Evolutionary conservation across 73 alveolate species (phyloP), one percentile per base, ranked within the genome.

Genomic region (Paramecium primaurelia): DNA sequence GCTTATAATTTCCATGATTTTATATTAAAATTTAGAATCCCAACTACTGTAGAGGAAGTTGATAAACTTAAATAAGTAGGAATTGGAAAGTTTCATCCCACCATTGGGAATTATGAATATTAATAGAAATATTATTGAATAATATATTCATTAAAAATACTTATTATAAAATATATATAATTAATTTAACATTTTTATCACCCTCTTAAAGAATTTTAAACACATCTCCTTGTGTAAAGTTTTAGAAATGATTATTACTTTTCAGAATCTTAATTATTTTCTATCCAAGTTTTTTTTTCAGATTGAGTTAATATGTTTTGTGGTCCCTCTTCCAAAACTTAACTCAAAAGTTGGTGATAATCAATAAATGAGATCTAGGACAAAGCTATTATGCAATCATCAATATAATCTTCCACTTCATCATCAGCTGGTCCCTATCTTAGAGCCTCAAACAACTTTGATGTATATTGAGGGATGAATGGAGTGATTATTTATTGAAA

Each of bases 71-170:
- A 89, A 49, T 58, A 89, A 34, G 49, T 71, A 18, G 94, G 94
- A 28, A 71, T 89, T 14, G 94, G 94, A 30, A 88, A 89, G 58
- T 89, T 89, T 83, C 94, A 89, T 71, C 92, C 94, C 14, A 71
- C 49, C 40, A 73, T 89, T 34, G 47, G 32, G 16, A 28, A 40
- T 80, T 80, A 80, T 80, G 71, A 80, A 18, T 49, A 80, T 80
- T 80, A 80, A 47, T 40, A 25, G 36, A 80, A 80, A 47, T 80
- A 37, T 73, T 73, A 73, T 73, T 73, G 87, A 73, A 64, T 64
- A 64, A 54, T 18, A 25, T 54, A 34, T 54, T 54, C 69, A 54
- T 54, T 54, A 54, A 34, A 54, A 54, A 54, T 54, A 54, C 69
- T 54, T 54, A 54, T 18, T 54, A 54, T 16, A 54, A 54, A 54